phyloP scores from a whole-genome alignment of 176 grass and related monocot species.

The Puya raimondii region DNA sequence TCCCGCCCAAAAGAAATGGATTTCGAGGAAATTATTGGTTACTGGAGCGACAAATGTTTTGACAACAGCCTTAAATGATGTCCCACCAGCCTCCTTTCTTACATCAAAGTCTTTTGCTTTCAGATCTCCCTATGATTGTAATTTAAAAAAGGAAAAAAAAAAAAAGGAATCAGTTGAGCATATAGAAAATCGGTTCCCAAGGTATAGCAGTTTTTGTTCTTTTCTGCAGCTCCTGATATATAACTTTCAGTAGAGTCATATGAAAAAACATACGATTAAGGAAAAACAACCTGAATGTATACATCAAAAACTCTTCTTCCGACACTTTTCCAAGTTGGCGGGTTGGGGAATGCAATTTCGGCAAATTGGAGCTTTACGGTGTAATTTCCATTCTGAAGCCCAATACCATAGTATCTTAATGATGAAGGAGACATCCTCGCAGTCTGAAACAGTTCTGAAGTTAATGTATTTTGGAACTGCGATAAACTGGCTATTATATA shows the following conservation, averaged over 20 bases:
- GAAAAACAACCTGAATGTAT: slow-evolving; percentile 56
- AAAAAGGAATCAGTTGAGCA: background rate
- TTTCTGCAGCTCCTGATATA: too few relatives aligned
- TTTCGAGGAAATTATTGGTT: slow-evolving; percentile 74
- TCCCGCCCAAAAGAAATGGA: slow-evolving; percentile 95
- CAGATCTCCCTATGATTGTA: slow-evolving; percentile 37
- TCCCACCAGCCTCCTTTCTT: slow-evolving; percentile 64
- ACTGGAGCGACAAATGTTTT: slow-evolving; percentile 46
- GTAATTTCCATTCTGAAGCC: slow-evolving; percentile 91
- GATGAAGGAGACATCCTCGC: slow-evolving; percentile 75
- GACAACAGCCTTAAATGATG: slow-evolving; percentile 43
- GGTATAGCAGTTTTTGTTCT: background rate
- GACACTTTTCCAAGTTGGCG: slow-evolving; percentile 31
- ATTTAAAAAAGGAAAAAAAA: background rate
- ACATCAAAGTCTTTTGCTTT: slow-evolving; percentile 76
- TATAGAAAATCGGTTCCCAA: background rate
- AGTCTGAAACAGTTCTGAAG: slow-evolving; percentile 61
- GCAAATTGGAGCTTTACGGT: slow-evolving; percentile 71
- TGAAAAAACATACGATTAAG: background rate
- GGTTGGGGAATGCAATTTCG: slow-evolving; percentile 38
- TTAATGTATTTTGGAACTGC: slow-evolving; percentile 58
- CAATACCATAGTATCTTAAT: slow-evolving; percentile 75
- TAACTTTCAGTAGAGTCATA: too few relatives aligned
- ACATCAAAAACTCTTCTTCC: slow-evolving; percentile 83
- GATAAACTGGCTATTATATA: slow-evolving; percentile 40